A percentile compares a stretch with the other conserved stretches of the same genome.
Conservation (phyloP, 2,329 filamentous ascomycete genomes). For the Nothophaeocryptopus gaeumannii region DNA sequence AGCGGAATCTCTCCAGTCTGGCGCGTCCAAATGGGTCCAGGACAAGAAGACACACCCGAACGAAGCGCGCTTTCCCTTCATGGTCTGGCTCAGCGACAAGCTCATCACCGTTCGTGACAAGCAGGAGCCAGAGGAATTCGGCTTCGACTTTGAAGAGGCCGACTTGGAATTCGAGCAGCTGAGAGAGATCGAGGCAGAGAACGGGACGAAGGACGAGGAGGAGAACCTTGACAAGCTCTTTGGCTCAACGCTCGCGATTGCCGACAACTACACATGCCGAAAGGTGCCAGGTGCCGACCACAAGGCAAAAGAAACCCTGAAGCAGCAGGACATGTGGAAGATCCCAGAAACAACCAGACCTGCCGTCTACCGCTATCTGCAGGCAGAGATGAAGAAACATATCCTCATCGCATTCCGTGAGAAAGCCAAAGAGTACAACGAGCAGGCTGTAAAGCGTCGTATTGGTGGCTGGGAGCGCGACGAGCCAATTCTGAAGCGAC, state of each 20-base stretch:
- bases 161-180: constrained; percentile 61
- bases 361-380: constrained; percentile 64
- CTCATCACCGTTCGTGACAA: constrained; percentile 46
- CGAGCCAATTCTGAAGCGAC: constrained; percentile 57
- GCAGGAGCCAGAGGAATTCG: constrained; percentile 49
- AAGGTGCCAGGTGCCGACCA: constrained; percentile 27
- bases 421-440: constrained; percentile 51
- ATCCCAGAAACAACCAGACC: constrained; percentile 58
- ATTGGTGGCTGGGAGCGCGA: constrained; percentile 60
- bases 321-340: constrained; percentile 57
- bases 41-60: constrained; percentile 20
- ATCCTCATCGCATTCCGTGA: constrained; percentile 50
- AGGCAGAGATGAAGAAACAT: constrained; percentile 51
- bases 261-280: constrained; percentile 41
- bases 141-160: constrained; percentile 57
- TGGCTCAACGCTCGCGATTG: constrained; percentile 34
- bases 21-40: constrained; percentile 42
- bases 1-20: constrained; percentile 56
- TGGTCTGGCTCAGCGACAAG: constrained; percentile 57
- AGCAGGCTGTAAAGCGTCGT: constrained; percentile 52
- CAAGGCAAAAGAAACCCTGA: constrained; percentile 39
- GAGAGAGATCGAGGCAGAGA: constrained; percentile 59
- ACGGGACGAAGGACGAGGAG: constrained; percentile 43
- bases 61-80: constrained; percentile 40
- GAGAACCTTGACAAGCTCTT: constrained; percentile 40